Percentiles rank a stretch among this genome's conserved stretches.
Evolutionary conservation across 2,329 filamentous ascomycete species (phyloP).

Genomic region (Fusarium sororula): DNA sequence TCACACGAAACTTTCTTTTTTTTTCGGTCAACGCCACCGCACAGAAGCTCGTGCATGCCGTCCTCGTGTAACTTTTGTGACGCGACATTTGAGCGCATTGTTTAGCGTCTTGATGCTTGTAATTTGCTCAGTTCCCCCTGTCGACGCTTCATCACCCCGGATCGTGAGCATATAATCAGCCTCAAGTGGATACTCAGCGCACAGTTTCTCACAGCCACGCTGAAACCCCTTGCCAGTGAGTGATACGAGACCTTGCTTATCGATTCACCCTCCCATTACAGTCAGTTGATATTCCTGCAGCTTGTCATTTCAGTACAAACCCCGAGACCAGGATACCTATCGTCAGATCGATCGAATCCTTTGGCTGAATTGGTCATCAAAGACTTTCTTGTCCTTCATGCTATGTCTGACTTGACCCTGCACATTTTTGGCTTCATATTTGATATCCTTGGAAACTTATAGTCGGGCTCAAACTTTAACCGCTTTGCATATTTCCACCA

Average conservation of each 20-base stretch:
- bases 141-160: not conserved
- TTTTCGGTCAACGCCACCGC: not conserved
- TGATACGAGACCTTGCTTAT: not conserved
- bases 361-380: not conserved
- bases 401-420: not conserved
- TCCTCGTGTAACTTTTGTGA: not conserved
- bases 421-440: not conserved
- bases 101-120: not conserved
- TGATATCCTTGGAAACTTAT: not conserved
- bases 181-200: not conserved
- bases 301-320: not conserved
- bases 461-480: not conserved
- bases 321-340: not conserved
- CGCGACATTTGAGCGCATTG: constrained; percentile 1
- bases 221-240: not conserved
- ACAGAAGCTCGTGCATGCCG: too few relatives aligned
- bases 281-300: not conserved
- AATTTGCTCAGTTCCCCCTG: not conserved
- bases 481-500: not conserved
- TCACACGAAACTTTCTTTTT: not conserved
- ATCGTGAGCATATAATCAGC: not conserved
- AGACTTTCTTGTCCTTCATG: not conserved
- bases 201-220: not conserved
- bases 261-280: not conserved
- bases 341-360: not conserved